Conservation (phyloP, 2,329 filamentous ascomycete species). For the Ophiostoma pallidulum region DNA sequence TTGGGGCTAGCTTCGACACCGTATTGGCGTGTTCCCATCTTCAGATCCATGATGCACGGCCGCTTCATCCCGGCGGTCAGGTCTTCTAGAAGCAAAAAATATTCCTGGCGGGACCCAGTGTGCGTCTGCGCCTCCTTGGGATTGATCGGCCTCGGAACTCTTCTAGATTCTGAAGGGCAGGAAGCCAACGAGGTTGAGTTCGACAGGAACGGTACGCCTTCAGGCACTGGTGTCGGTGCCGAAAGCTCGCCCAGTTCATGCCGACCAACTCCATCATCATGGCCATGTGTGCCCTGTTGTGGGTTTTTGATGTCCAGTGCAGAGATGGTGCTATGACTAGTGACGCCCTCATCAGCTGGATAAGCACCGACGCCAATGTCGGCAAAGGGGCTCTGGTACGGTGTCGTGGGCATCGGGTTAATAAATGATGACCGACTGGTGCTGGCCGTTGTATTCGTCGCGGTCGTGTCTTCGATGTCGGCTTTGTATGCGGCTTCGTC, state of each 20-base stretch:
- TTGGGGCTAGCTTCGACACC: conserved; percentile 85
- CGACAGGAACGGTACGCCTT: background rate
- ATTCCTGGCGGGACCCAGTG: conserved; percentile 63
- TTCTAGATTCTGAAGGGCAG: conserved; percentile 30
- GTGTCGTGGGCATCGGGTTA: background rate
- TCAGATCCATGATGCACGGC: conserved; percentile 93
- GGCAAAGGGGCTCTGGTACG: background rate
- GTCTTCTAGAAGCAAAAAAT: conserved; percentile 88
- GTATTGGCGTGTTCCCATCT: conserved; percentile 97
- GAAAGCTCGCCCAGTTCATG: background rate
- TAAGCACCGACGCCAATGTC: background rate
- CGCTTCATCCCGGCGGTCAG: conserved; percentile 93
- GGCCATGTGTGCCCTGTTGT: conserved; percentile 1
- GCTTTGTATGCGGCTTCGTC: conserved; percentile 73
- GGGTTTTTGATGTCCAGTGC: conserved; percentile 13
- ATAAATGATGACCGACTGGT: conserved; percentile 15
- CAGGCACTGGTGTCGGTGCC: conserved; percentile 8
- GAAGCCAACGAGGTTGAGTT: conserved; percentile 25
- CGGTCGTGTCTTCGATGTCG: conserved; percentile 41
- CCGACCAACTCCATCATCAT: background rate
- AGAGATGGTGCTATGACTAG: conserved; percentile 13
- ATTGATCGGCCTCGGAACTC: conserved; percentile 55
- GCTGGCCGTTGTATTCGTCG: conserved; percentile 11
- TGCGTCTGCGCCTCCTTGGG: conserved; percentile 66
- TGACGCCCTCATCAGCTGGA: background rate